A percentile compares a stretch with the other conserved stretches of the same genome.
Conservation (phyloP, 352 stramenopile genomes). For the Globisporangium iwayamae region DNA sequence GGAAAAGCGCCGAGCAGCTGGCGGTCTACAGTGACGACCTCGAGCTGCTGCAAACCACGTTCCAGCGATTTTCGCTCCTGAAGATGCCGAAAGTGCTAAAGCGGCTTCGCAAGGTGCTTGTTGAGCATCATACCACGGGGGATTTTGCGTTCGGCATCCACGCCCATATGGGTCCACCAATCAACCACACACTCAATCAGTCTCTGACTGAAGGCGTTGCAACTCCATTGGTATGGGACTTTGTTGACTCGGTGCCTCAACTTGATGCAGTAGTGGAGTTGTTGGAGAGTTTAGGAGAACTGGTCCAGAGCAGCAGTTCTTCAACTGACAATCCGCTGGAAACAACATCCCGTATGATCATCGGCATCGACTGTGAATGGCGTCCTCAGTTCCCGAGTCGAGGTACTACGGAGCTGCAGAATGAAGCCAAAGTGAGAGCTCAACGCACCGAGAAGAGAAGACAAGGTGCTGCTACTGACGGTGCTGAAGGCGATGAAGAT, state of each 20-base stretch:
- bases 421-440: slow-evolving; percentile 2
- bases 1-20: slow-evolving; percentile 44
- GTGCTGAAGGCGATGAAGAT: slow-evolving; percentile 9
- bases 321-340: slow-evolving; percentile 6
- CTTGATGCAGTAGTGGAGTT: slow-evolving; percentile 24
- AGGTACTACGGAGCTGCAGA: slow-evolving; percentile 7
- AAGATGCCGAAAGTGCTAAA: slow-evolving; percentile 60
- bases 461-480: background rate
- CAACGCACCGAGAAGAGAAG: background rate
- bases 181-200: slow-evolving; percentile 30
- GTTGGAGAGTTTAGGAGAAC: slow-evolving; percentile 9
- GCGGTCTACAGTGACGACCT: slow-evolving; percentile 20
- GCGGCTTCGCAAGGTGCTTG: slow-evolving; percentile 32
- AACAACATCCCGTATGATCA: slow-evolving; percentile 19
- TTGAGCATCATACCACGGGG: background rate
- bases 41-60: slow-evolving; percentile 27
- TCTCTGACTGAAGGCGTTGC: background rate
- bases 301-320: slow-evolving; percentile 6
- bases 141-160: background rate
- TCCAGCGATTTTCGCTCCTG: slow-evolving; percentile 24
- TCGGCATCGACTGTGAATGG: slow-evolving; percentile 70
- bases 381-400: slow-evolving; percentile 40
- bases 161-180: background rate
- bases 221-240: slow-evolving; percentile 27
- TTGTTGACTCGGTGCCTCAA: slow-evolving; percentile 23